These are phyloP conservation scores for Metroxylon sagu DNA, from an alignment of 176 grass and related monocot species.

Conservation along the genomic window DNA sequence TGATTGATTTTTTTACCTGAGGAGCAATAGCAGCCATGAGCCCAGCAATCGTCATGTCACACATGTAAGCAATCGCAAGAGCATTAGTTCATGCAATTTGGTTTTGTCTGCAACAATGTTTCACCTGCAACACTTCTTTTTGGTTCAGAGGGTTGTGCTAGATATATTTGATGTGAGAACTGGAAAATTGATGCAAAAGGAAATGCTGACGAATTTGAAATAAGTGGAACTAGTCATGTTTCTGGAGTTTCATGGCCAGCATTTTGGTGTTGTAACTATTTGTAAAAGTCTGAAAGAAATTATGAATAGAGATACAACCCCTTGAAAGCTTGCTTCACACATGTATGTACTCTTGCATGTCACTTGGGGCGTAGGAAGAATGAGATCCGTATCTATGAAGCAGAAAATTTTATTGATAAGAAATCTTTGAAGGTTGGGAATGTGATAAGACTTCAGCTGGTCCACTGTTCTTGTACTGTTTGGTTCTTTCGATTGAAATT, in stretches of 20 bases:
- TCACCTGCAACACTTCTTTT: not conserved
- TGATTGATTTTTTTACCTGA: slow-evolving; percentile 86
- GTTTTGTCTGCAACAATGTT: too few species aligned
- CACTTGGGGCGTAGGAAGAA: slow-evolving; percentile 90
- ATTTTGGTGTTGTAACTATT: slow-evolving; percentile 40
- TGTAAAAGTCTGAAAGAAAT: too few species aligned
- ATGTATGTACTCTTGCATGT: not conserved
- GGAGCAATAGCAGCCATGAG: slow-evolving; percentile 84
- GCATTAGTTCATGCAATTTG: too few species aligned
- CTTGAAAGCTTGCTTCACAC: slow-evolving; percentile 14
- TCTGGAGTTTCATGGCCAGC: slow-evolving; percentile 87
- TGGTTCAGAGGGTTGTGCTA: slow-evolving; percentile 52
- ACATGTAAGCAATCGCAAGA: slow-evolving; percentile 41
- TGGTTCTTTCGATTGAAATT: slow-evolving; percentile 20
- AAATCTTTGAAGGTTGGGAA: slow-evolving; percentile 95
- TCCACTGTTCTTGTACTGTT: slow-evolving; percentile 74
- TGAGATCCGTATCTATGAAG: slow-evolving; percentile 77
- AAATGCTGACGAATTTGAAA: slow-evolving; percentile 61
- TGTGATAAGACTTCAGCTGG: slow-evolving; percentile 83
- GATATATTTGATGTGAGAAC: slow-evolving; percentile 89
- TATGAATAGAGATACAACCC: too few species aligned
- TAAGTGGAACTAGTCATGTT: slow-evolving; percentile 46
- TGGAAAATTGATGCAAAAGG: slow-evolving; percentile 91
- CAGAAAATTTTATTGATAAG: slow-evolving; percentile 78
- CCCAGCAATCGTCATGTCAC: slow-evolving; percentile 84